Base-by-base conservation (phyloP, 768 basidiomycete genomes). In the Dacryopinax spathularia region DNA sequence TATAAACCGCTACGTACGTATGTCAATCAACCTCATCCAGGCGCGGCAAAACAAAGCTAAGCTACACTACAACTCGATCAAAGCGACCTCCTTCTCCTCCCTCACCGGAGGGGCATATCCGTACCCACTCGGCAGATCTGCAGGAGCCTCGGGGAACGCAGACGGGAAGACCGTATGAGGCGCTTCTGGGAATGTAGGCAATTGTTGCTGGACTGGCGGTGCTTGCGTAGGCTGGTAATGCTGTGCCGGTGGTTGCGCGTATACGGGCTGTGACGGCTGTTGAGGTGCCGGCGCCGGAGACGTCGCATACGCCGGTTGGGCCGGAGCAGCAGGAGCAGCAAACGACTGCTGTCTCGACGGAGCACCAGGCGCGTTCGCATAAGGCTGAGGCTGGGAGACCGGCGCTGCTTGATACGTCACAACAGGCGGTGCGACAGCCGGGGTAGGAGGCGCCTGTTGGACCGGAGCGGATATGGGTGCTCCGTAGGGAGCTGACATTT, bases 111-210 rank as follows among this genome's bases (percentile, higher is more conserved):
- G 48, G 9, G 48, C 48, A 18, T 56, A 56, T 56, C 25, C 48
- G 20, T 27, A 56, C 18, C 25, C 3, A 29, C 31, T 56, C 48
- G 48, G 48, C 22, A 56, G 20, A 9, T 56, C 48, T 18, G 25
- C 31, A 13, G 48, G 48, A 15, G 48, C 48, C 31, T 56, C 48
- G 15, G 48, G 48, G 48, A 56, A 56, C 15, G 48, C 48, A 10
- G 48, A 56, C 15, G 66, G 64, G 18, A 65, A 18, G 31, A 16
- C 44, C 18, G 64, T 67, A 22, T 59, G 44, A 15, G 73, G 73
- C 1, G 72, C 72, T 41, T 72, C 69, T 4, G 73, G 73, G 66
- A 74, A 74, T 2, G 70, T 67, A 18, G 72, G 70, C 15, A 68
- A 65, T 5, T 70, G 60, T 22, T 35, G 34, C 29, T 35, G 60